Evolutionary conservation across 768 basidiomycete genomes (phyloP).

Genomic region (Mrakia gelida): DNA sequence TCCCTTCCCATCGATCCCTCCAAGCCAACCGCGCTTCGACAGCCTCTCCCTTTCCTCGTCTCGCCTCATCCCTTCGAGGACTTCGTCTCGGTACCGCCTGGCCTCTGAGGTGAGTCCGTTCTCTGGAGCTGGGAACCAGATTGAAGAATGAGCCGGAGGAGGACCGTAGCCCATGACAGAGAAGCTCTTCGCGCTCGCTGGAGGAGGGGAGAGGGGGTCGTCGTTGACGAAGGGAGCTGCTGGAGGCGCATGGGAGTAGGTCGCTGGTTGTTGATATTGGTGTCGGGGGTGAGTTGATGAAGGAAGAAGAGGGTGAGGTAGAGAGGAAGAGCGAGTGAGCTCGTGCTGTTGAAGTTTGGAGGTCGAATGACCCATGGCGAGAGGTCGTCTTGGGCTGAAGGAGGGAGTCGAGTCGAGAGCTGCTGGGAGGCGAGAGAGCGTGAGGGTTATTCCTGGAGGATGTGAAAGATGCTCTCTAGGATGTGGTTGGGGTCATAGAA

Average conservation of each 20-base stretch:
- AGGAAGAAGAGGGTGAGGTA: neutral
- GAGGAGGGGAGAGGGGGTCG: neutral
- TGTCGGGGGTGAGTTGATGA: neutral
- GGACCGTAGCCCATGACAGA: neutral
- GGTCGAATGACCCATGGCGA: too few relatives aligned
- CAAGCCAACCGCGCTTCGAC: neutral
- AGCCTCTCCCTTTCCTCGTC: neutral
- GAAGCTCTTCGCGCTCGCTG: neutral
- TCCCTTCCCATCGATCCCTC: neutral
- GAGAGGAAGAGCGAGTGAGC: neutral
- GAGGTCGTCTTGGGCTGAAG: too few relatives aligned
- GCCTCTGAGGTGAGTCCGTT: neutral
- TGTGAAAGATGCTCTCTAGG: too few relatives aligned
- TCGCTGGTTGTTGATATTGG: neutral
- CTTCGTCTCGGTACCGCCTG: neutral
- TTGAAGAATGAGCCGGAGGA: neutral
- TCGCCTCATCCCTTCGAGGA: neutral
- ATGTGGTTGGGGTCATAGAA: too few relatives aligned
- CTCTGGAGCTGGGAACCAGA: neutral
- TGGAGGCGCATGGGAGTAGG: neutral
- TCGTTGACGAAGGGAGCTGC: neutral
- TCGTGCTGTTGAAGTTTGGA: neutral
- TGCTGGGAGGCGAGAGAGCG: too few relatives aligned
- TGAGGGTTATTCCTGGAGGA: too few relatives aligned
- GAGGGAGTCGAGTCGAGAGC: too few relatives aligned